These are phyloP conservation scores for Lizanozyma gosingica DNA, from an alignment of 1,139 yeast species.

Conservation along the genomic window DNA sequence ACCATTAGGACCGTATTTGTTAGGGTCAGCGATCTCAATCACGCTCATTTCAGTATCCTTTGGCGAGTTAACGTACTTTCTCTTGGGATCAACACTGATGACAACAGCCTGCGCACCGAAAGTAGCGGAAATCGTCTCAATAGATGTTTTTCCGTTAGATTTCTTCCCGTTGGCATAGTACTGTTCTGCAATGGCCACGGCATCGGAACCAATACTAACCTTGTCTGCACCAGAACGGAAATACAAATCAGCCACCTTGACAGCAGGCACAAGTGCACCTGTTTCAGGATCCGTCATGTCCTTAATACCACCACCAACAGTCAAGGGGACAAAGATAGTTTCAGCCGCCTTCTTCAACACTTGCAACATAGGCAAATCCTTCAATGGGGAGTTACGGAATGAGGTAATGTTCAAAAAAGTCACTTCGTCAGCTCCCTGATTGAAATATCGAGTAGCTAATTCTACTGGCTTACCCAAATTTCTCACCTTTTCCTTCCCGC, in stretches of 20 bases:
- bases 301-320: conserved; percentile 96
- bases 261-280: conserved; percentile 69
- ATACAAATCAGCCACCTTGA: conserved; percentile 82
- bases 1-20: conserved; percentile 69
- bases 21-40: conserved; percentile 36
- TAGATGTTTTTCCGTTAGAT: conserved; percentile 72
- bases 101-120: conserved; percentile 97
- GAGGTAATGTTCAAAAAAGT: conserved; percentile 92
- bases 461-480: conserved; percentile 95
- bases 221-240: conserved; percentile 97
- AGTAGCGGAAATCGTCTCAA: conserved; percentile 82
- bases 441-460: conserved; percentile 79
- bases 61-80: conserved; percentile 64
- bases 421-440: conserved; percentile 95
- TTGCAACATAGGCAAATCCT: conserved; percentile 90
- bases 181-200: conserved; percentile 81
- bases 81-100: conserved; percentile 90
- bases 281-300: conserved; percentile 76
- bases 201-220: conserved; percentile 96
- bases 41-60: conserved; percentile 48
- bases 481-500: conserved; percentile 50
- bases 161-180: conserved; percentile 50
- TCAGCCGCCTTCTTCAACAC: conserved; percentile 77
- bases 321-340: conserved; percentile 88
- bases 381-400: conserved; percentile 84